Evolutionary conservation across 306 rosid genomes (phyloP).

Genomic region (Rosa chinensis): DNA sequence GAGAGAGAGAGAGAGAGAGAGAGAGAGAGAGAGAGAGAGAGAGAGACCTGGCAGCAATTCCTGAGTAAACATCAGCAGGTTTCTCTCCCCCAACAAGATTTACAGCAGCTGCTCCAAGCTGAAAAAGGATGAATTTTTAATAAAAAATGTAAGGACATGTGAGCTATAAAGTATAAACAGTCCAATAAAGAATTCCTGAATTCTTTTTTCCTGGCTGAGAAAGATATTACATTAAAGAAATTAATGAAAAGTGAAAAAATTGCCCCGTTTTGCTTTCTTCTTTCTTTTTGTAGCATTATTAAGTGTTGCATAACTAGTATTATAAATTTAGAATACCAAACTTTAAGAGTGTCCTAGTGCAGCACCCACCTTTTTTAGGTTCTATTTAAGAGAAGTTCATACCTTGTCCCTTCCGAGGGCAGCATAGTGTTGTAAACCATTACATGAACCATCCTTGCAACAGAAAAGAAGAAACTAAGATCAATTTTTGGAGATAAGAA

Average conservation of each 20-base stretch:
- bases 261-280: background rate
- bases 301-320: background rate
- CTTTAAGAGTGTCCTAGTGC: background rate
- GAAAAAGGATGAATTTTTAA: conserved; percentile 8
- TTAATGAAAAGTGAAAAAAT: background rate
- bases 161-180: background rate
- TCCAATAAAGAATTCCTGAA: background rate
- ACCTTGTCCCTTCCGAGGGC: conserved; percentile 99
- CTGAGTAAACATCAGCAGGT: conserved; percentile 98
- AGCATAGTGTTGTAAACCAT: conserved; percentile 99
- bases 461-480: conserved; percentile 21
- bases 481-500: conserved; percentile 17
- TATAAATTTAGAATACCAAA: background rate
- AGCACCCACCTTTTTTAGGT: background rate
- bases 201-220: background rate
- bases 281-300: background rate
- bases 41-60: conserved; percentile 74
- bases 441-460: conserved; percentile 97
- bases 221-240: background rate
- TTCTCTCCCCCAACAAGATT: conserved; percentile 85
- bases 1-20: conserved; percentile 2
- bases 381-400: conserved; percentile 15
- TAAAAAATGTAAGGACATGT: background rate
- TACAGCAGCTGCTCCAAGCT: conserved; percentile 97
- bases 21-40: background rate